Base-by-base conservation (phyloP, 345 rosid genomes). In the Excoecaria agallocha region DNA sequence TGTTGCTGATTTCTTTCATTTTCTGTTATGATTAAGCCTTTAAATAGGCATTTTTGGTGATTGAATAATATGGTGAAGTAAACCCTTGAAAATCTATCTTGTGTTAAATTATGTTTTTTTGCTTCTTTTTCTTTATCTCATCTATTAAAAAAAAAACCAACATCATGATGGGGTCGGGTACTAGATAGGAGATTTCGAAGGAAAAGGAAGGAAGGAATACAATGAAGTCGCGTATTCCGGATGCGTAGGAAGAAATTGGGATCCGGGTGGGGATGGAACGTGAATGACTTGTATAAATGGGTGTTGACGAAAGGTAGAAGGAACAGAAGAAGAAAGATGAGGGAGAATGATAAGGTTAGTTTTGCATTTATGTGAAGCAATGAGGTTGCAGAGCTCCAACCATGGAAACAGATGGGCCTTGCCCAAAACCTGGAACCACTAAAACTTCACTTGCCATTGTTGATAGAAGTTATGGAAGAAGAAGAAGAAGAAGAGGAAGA, bases 321-420 rank as follows among this genome's bases (percentile, higher is more conserved):
- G 82, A 4, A 85, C 50, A 39, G 84, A 82, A 16, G 86, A 61
- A 45, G 66, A 76, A 45, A 85, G 80, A 48, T 71, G 73, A 16
- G 88, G 67, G 74, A 82, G 76, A 48, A 80, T 75, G 55, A 82
- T 6, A 58, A 82, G 72, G 46, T 74, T 80, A 4, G 82, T 35
- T 46, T 71, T 78, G 75, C 63, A 79, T n/a, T 80, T 78, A 19
- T 57, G 83, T 0, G 79, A 76, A 55, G 88, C 79, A 15, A 85
- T 67, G 56, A 58, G 76, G 20, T 81, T 72, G 80, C 84, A 85
- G 0, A 85, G 86, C 77, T 85, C 86, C 54, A 80, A 65, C 38
- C 58, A 73, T 0, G 86, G 84, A 66, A 82, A 74, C 66, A 85
- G 84, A 66, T 85, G n/a, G 88, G 66, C 88, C 88, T 38, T 82